Percentiles rank a stretch among this genome's conserved stretches.
These are phyloP conservation scores for Sporobolomyces pararoseus DNA, from an alignment of 768 basidiomycete genomes.

Conservation along the genomic window DNA sequence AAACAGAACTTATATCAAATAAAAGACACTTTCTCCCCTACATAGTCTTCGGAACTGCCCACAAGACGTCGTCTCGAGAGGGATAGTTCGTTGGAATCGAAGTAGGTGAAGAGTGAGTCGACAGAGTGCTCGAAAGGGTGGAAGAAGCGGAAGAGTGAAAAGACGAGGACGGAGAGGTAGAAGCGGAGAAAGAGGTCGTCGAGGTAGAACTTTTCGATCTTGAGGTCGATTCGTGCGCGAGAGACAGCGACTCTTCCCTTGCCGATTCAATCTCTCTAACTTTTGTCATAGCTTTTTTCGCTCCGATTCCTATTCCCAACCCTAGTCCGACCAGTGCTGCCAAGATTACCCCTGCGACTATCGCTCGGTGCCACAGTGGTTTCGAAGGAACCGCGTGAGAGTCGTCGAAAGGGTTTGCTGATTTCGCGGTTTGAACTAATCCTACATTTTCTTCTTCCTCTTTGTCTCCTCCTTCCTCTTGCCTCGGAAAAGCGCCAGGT, in stretches of 20 bases:
- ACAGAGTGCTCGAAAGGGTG: too few relatives aligned
- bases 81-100: background rate
- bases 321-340: background rate
- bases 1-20: too few relatives aligned
- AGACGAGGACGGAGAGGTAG: background rate
- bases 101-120: background rate
- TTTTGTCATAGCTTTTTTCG: background rate
- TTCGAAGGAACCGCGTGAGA: background rate
- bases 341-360: background rate
- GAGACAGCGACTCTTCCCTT: background rate
- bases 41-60: background rate
- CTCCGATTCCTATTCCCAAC: background rate
- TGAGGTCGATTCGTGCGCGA: too few relatives aligned
- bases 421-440: background rate
- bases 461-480: background rate
- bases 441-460: background rate
- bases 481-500: too few relatives aligned
- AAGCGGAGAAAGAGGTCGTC: background rate
- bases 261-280: background rate
- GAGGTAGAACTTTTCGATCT: too few relatives aligned
- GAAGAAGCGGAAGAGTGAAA: too few relatives aligned
- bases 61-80: background rate
- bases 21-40: background rate
- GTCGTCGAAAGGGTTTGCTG: conserved; percentile 6
- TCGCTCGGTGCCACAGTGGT: conserved; percentile 2